Base-by-base conservation (phyloP, 768 basidiomycete genomes). In the Hypsizygus marmoreus region DNA sequence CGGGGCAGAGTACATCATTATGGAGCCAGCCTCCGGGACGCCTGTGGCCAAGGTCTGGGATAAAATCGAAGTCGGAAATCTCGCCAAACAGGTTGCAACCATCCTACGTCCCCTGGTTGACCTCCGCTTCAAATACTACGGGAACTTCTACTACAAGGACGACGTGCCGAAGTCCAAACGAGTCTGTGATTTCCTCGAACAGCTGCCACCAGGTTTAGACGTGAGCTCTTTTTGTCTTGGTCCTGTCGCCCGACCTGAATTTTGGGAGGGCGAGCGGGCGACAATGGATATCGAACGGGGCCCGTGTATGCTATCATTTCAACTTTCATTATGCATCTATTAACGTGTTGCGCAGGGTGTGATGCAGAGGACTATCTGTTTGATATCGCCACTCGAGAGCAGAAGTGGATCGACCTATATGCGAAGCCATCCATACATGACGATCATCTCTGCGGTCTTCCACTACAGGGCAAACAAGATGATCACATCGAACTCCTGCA, bases 341-440 rank as follows among this genome's bases (percentile, higher is more conserved):
- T 25, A 16, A 25, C 6, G 28, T 25, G 23, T 12, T 20, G 28
- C 25, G 4, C 6, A 40, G 28, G 12, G 10, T 10, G 22, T n/a
- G 40, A 40, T 9, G 69, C 65, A 59, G 69, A n/a, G n/a, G n/a
- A n/a, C n/a, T n/a, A n/a, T n/a, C n/a, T 61, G 5, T 75, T 80
- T 49, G 57, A 57, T 58, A 47, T 47, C 64, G 68, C 47, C 50
- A 74, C 75, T 3, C 40, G 56, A 25, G 79, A 79, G 60, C n/a
- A n/a, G n/a, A n/a, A n/a, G n/a, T n/a, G 78, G 80, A 58, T 51
- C 68, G 0, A 72, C 73, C 12, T 79, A 78, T 62, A 63, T 79
- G 22, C 25, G 64, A 54, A 49, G 79, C 79, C 57, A 77, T 75
- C 54, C 68, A 47, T 67, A 76, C 74, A 40, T 55, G 74, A 19